Percentiles rank a stretch among this genome's conserved stretches.
Evolutionary conservation across 1,284 basidiomycete genomes (phyloP).

Genomic region (Dichomitus squalens): DNA sequence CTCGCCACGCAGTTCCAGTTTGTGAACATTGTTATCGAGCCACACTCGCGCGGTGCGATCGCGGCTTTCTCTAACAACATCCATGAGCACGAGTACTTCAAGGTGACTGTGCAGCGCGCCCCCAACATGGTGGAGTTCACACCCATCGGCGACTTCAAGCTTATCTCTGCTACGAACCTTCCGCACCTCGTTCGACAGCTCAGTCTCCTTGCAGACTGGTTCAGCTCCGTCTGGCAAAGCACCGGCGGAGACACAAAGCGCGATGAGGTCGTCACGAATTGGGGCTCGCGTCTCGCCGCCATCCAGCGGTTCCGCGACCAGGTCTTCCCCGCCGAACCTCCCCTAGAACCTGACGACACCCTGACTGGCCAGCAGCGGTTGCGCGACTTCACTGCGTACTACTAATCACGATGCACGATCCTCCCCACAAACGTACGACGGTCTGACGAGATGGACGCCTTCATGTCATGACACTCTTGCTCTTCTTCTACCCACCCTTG

Average conservation of each 20-base stretch:
- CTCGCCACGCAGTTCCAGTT: conserved; percentile 94
- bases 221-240: conserved; percentile 80
- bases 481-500: background rate
- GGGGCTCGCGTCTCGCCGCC: conserved; percentile 79
- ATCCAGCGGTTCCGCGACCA: conserved; percentile 66
- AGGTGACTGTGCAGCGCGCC: conserved; percentile 85
- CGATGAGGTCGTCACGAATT: conserved; percentile 87
- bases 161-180: conserved; percentile 85
- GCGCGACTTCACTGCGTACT: conserved; percentile 42
- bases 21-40: conserved; percentile 96
- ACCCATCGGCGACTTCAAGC: conserved; percentile 89
- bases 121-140: conserved; percentile 90
- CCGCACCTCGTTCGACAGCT: conserved; percentile 86
- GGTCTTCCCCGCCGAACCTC: conserved; percentile 30
- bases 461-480: conserved; percentile 6
- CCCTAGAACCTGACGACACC: conserved; percentile 32
- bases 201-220: conserved; percentile 85
- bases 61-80: conserved; percentile 77
- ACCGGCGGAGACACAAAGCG: conserved; percentile 70
- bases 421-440: conserved; percentile 14
- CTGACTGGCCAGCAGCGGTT: conserved; percentile 40
- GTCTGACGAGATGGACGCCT: conserved; percentile 13
- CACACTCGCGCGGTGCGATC: conserved; percentile 85
- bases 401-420: conserved; percentile 26
- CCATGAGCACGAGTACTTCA: conserved; percentile 91